Evolutionary conservation across 2,329 filamentous ascomycete genomes (phyloP).

Genomic region (Hypoxylon sp.): DNA sequence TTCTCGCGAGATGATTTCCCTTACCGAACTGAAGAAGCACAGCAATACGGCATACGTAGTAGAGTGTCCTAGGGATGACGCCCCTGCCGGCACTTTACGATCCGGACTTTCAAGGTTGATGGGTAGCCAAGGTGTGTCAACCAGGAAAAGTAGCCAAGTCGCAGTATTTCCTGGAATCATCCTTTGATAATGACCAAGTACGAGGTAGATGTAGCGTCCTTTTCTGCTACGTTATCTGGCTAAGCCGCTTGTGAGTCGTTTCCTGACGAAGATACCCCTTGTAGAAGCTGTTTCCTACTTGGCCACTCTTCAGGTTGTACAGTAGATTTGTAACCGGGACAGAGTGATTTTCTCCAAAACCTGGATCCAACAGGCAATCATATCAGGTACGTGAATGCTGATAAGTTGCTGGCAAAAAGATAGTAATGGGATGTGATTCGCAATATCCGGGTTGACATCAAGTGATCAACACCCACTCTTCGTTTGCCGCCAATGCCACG

Average conservation of each 20-base stretch:
- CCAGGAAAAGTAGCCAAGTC: constrained; percentile 13
- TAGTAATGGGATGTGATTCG: constrained; percentile 12
- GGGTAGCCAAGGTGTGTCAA: constrained; percentile 12
- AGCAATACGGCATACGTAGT: too few species aligned
- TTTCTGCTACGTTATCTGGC: neutral
- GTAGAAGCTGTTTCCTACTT: constrained; percentile 10
- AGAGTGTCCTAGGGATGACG: constrained; percentile 4
- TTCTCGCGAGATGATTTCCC: constrained; percentile 24
- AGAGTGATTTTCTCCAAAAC: constrained; percentile 18
- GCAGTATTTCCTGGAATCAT: constrained; percentile 1
- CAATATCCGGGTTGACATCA: constrained; percentile 19
- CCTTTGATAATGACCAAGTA: constrained; percentile 1
- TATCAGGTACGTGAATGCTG: constrained; percentile 5
- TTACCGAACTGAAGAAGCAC: constrained; percentile 9
- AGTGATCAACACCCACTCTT: constrained; percentile 9
- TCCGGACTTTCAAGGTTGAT: constrained; percentile 11
- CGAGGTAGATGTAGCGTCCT: constrained; percentile 4
- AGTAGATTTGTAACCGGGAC: constrained; percentile 15
- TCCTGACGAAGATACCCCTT: neutral
- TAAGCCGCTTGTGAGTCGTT: constrained; percentile 1
- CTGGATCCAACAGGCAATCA: constrained; percentile 17
- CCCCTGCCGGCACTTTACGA: constrained; percentile 14
- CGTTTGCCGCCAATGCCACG: constrained; percentile 9
- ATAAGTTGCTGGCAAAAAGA: constrained; percentile 20
- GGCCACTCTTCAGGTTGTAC: constrained; percentile 19